Conservation (phyloP, 495 filamentous ascomycete species). For the Penicillium canariense region DNA sequence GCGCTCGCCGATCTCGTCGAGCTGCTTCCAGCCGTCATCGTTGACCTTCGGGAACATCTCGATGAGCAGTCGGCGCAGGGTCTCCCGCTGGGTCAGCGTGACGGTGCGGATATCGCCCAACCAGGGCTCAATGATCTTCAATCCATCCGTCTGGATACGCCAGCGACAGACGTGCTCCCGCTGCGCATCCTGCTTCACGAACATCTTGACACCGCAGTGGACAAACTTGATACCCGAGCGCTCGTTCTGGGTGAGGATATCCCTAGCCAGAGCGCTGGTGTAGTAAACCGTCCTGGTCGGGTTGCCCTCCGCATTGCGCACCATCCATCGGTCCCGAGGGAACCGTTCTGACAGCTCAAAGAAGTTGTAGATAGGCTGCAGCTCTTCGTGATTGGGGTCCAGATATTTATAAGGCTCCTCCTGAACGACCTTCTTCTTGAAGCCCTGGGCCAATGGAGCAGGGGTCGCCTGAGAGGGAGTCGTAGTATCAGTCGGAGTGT, state of each 20-base stretch:
- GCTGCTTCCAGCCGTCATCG: conserved; percentile 61
- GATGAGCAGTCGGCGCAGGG: conserved; percentile 72
- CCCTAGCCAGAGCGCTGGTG: conserved; percentile 76
- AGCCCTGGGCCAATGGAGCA: conserved; percentile 21
- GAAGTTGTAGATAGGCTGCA: conserved; percentile 72
- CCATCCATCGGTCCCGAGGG: conserved; percentile 88
- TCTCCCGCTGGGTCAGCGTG: conserved; percentile 67
- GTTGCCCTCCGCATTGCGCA: conserved; percentile 80
- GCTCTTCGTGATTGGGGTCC: conserved; percentile 64
- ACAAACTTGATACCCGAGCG: conserved; percentile 90
- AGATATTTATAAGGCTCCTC: conserved; percentile 96
- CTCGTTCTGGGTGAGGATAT: conserved; percentile 80
- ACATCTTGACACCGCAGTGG: conserved; percentile 96
- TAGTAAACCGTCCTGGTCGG: conserved; percentile 93
- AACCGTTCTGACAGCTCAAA: conserved; percentile 80
- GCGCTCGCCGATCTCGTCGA: conserved; percentile 86
- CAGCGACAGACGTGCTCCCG: conserved; percentile 79
- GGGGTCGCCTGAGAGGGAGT: conserved; percentile 28
- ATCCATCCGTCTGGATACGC: conserved; percentile 92
- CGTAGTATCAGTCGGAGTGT: conserved; percentile 37
- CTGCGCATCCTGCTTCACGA: conserved; percentile 94
- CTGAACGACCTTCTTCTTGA: conserved; percentile 48
- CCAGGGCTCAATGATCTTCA: conserved; percentile 84
- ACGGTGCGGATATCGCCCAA: conserved; percentile 78
- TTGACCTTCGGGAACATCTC: conserved; percentile 93